Evolutionary conservation across 768 basidiomycete species (phyloP).

Genomic region (Tricholoma matsutake): DNA sequence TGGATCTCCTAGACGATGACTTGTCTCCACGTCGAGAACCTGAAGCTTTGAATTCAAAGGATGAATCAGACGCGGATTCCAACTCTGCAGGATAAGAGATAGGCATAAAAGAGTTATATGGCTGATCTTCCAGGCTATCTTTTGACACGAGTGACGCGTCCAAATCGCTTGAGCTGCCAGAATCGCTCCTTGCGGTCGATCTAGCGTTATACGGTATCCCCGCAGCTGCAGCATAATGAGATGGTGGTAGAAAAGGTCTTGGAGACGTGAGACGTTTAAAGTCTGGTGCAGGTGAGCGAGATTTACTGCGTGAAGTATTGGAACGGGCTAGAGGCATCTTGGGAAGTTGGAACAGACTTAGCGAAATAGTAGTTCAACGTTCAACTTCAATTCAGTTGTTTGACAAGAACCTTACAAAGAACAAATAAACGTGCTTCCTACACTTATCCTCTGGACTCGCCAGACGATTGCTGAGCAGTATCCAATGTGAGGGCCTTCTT

Average conservation of each 20-base stretch:
- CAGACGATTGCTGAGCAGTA: too few species aligned
- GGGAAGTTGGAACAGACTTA: too few species aligned
- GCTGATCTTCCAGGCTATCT: not conserved
- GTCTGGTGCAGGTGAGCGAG: conserved; percentile 40
- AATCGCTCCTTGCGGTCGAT: conserved; percentile 10
- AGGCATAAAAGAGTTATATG: conserved; percentile 17
- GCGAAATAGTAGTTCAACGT: not conserved
- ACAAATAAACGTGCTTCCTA: too few species aligned
- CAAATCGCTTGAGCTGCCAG: conserved; percentile 2
- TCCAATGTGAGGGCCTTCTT: too few species aligned
- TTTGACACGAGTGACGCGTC: conserved; percentile 1
- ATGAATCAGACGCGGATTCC: conserved; percentile 25
- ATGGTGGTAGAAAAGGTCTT: conserved; percentile 48
- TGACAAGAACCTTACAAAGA: too few species aligned
- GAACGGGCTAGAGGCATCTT: conserved; percentile 23
- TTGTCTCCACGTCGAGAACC: conserved; percentile 14
- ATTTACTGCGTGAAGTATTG: conserved; percentile 30
- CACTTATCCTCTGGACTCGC: too few species aligned
- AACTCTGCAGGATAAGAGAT: conserved; percentile 21
- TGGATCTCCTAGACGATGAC: conserved; percentile 11
- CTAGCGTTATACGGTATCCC: conserved; percentile 24
- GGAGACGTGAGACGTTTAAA: conserved; percentile 20
- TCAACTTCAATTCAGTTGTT: too few species aligned
- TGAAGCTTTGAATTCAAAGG: conserved; percentile 27
- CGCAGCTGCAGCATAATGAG: conserved; percentile 54